phyloP scores from a whole-genome alignment of 805 yeast genomes.

The Starmerella potacharoeniae region DNA sequence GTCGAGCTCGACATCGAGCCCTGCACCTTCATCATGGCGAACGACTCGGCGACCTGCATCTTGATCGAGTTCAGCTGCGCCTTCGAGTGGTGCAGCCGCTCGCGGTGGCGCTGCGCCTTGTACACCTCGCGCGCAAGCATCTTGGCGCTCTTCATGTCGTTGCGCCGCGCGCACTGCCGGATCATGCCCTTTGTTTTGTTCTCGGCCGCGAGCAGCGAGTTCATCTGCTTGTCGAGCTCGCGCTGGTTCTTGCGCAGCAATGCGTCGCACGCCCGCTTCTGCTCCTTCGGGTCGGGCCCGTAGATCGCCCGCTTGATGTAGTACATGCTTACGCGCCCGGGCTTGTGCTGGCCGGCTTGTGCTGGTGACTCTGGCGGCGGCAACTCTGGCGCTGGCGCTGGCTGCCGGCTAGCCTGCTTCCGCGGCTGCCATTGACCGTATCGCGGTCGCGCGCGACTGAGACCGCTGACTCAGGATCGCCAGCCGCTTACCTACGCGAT shows the following conservation, averaged over 20 bases:
- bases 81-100: conserved; percentile 62
- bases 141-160: conserved; percentile 63
- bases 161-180: conserved; percentile 60
- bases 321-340: conserved; percentile 44
- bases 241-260: conserved; percentile 75
- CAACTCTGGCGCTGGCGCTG: background rate
- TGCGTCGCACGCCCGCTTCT: conserved; percentile 64
- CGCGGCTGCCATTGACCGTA: background rate
- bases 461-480: background rate
- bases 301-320: conserved; percentile 74
- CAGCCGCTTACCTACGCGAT: background rate
- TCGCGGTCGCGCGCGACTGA: background rate
- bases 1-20: conserved; percentile 72
- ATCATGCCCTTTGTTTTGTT: conserved; percentile 69
- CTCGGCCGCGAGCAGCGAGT: conserved; percentile 46
- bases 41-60: conserved; percentile 85
- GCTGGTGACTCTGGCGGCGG: background rate
- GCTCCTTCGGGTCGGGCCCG: conserved; percentile 92
- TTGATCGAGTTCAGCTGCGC: conserved; percentile 78
- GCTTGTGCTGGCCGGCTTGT: too few relatives aligned
- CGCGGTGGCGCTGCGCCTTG: conserved; percentile 59
- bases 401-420: background rate
- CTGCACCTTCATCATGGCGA: conserved; percentile 70
- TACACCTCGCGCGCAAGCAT: conserved; percentile 74
- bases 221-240: conserved; percentile 68